These are phyloP conservation scores for Exophiala spinifera DNA, from an alignment of 2,329 filamentous ascomycete species.

Conservation along the genomic window DNA sequence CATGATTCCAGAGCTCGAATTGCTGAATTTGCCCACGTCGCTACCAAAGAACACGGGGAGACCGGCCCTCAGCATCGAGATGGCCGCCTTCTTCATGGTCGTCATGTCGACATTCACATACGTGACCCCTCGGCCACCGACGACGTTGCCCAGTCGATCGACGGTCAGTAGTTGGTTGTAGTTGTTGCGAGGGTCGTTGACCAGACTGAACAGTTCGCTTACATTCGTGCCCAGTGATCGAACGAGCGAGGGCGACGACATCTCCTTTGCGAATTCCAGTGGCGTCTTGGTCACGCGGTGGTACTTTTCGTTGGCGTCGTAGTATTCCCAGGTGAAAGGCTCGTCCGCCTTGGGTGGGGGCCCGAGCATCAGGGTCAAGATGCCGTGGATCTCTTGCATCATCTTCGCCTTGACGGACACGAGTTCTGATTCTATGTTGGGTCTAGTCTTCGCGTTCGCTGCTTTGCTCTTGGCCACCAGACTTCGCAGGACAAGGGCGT, in stretches of 20 bases:
- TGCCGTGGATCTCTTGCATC: slow-evolving; percentile 74
- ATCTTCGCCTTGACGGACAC: slow-evolving; percentile 64
- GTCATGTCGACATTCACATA: slow-evolving; percentile 80
- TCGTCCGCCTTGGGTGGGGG: slow-evolving; percentile 68
- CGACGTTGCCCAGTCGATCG: slow-evolving; percentile 74
- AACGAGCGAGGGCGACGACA: slow-evolving; percentile 57
- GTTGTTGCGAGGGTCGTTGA: slow-evolving; percentile 79
- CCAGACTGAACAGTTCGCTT: slow-evolving; percentile 70
- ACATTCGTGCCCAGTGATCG: slow-evolving; percentile 61
- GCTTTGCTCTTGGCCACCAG: slow-evolving; percentile 44
- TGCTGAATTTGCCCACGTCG: slow-evolving; percentile 80
- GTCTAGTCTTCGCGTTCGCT: neutral
- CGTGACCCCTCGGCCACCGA: slow-evolving; percentile 69
- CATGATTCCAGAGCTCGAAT: slow-evolving; percentile 69
- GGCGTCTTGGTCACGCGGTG: slow-evolving; percentile 65
- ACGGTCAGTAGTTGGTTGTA: slow-evolving; percentile 72
- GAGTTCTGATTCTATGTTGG: slow-evolving; percentile 43
- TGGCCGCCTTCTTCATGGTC: slow-evolving; percentile 68
- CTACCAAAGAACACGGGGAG: slow-evolving; percentile 84
- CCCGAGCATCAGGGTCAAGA: slow-evolving; percentile 79
- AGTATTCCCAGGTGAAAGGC: slow-evolving; percentile 76
- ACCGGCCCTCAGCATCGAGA: slow-evolving; percentile 74
- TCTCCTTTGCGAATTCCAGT: slow-evolving; percentile 66
- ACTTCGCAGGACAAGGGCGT: slow-evolving; percentile 68
- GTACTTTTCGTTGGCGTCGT: slow-evolving; percentile 65